Base-by-base conservation (phyloP, 2,329 filamentous ascomycete genomes). In the Verticillium tricorpus region DNA sequence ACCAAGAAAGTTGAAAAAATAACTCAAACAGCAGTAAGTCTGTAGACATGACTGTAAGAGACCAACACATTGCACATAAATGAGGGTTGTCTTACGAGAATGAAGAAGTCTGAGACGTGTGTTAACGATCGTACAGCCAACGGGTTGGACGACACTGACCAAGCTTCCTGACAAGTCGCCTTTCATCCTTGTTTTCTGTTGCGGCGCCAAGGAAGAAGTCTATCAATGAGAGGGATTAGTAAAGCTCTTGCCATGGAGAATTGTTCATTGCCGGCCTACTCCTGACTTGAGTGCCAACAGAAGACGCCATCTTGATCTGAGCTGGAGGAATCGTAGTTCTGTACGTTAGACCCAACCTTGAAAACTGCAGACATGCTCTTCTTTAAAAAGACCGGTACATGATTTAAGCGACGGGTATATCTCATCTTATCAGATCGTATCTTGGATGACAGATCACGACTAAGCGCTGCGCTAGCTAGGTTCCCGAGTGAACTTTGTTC, bases 1-100 rank as follows among this genome's bases (percentile, higher is more conserved):
- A 70, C 69, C 79, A 1, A 82, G 73, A 58, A 75, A 72, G 60
- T 75, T 75, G 66, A 75, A 73, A 52, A 75, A 75, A 57, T 67
- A 75, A 37, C 72, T 74, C 1, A 73, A 31, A 50, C 73, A 75
- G 19, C 70, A 75, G 45, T 74, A 75, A 0, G 73, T 74, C 69
- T 71, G 14, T 9, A 25, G 28, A 3, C 7, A 19, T 35, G 5
- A 19, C 4, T 12, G 1, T 62, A 1, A 62, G 19, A 14, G 19
- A 14, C 6, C 9, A 3, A 8, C 45, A 2, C 8, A 6, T 9
- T 19, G 6, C 39, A 8, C 14, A 5, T 40, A 15, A 2, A 17
- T 7, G 12, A 17, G 14, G 15, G 14, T 1, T 17, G 4, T 12
- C 61, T 1, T 58, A 71, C 70, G 61, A 74, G 39, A 22, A 74